Conservation (phyloP, 2,329 filamentous ascomycete genomes). For the Sclerotinia sclerotiorum region DNA sequence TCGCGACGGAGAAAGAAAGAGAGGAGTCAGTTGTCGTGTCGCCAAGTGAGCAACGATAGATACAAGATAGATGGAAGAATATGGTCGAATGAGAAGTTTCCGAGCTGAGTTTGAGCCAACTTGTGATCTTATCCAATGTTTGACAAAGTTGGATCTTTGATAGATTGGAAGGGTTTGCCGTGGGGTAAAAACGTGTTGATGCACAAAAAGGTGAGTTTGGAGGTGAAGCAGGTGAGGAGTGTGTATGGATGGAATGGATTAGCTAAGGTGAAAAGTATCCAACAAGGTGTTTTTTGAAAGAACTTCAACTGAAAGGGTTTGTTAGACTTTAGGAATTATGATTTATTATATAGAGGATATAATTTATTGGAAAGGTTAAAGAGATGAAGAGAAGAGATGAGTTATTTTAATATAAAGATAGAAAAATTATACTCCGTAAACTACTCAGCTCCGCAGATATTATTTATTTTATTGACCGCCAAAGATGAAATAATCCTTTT, state of each 20-base stretch:
- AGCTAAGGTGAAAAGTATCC: constrained; percentile 9
- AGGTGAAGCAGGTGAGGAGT: not conserved
- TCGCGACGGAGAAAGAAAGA: not conserved
- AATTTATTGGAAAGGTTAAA: no score
- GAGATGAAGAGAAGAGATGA: no score
- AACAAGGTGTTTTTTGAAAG: constrained; percentile 19
- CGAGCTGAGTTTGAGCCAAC: not conserved
- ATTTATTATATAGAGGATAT: no score
- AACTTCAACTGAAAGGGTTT: not conserved
- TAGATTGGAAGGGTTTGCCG: not conserved
- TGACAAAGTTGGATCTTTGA: not conserved
- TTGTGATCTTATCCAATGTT: not conserved
- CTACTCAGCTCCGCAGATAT: no score
- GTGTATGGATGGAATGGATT: no score
- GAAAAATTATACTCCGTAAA: no score
- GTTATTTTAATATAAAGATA: no score
- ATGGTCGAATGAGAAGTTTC: not conserved
- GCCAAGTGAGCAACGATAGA: not conserved
- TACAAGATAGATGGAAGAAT: not conserved
- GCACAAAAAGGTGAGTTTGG: not conserved
- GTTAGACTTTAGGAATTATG: no score
- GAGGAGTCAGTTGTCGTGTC: not conserved
- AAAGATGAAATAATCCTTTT: no score
- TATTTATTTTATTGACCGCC: no score
- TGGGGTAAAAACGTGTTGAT: not conserved